Conservation (phyloP, 2,329 filamentous ascomycete genomes). For the Elsinoe necatrix region DNA sequence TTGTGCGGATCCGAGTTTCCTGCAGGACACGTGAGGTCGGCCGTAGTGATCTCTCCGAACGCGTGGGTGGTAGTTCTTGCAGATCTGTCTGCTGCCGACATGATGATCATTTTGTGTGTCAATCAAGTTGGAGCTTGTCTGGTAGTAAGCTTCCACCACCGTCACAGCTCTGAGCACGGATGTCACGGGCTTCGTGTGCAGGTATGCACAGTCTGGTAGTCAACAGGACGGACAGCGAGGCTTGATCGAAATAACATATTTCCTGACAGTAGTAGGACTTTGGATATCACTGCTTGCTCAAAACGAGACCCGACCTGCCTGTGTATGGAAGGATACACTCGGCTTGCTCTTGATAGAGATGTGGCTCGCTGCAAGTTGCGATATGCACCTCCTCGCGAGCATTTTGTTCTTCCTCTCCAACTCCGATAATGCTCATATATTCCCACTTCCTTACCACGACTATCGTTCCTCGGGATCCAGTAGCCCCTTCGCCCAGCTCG, state of each 20-base stretch:
- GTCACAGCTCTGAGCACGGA: neutral
- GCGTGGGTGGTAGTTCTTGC: neutral
- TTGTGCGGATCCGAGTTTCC: neutral
- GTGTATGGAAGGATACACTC: neutral
- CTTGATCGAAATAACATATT: neutral
- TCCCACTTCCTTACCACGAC: neutral
- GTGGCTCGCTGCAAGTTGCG: neutral
- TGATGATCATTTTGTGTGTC: conserved; percentile 7
- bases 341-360: conserved; percentile 3
- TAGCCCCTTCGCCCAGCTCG: neutral
- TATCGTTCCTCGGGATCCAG: neutral
- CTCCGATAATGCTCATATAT: neutral
- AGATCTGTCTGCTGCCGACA: conserved; percentile 1
- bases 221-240: neutral
- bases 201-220: neutral
- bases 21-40: neutral
- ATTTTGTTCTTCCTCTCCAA: neutral
- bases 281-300: conserved; percentile 6
- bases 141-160: neutral
- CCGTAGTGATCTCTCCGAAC: neutral
- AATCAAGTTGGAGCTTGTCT: neutral
- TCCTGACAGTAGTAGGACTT: neutral
- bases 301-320: neutral
- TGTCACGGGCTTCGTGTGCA: conserved; percentile 2
- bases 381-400: neutral